A percentile compares a stretch with the other conserved stretches of the same genome.
Evolutionary conservation across 805 yeast genomes (phyloP).

Genomic region (Starmerella floricola): DNA sequence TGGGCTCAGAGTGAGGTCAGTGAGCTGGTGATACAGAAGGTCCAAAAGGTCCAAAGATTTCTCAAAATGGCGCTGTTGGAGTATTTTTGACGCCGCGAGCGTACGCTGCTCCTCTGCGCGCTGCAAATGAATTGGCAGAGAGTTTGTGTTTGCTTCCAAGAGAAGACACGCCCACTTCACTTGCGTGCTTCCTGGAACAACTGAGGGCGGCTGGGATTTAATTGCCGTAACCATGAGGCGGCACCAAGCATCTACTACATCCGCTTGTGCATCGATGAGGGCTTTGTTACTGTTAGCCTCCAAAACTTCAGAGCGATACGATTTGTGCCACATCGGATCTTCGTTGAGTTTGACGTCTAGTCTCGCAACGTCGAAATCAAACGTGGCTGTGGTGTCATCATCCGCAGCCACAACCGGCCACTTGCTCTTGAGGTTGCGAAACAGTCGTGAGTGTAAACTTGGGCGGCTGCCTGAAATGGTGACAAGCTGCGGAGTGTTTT

Average conservation of each 20-base stretch:
- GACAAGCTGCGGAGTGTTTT: slow-evolving; percentile 16
- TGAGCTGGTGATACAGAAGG: slow-evolving; percentile 9
- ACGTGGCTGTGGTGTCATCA: neutral
- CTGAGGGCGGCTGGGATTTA: neutral
- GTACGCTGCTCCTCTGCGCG: slow-evolving; percentile 12
- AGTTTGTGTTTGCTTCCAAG: slow-evolving; percentile 6
- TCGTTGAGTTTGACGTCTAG: slow-evolving; percentile 8
- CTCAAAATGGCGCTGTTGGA: slow-evolving; percentile 3
- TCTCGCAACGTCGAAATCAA: slow-evolving; percentile 17
- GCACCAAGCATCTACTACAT: slow-evolving; percentile 12
- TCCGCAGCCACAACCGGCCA: slow-evolving; percentile 6
- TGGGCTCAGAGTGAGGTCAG: slow-evolving; percentile 9
- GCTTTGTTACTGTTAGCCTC: slow-evolving; percentile 8
- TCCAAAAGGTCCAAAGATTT: slow-evolving; percentile 7
- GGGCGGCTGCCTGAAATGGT: slow-evolving; percentile 22
- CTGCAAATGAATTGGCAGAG: slow-evolving; percentile 8
- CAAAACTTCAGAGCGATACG: slow-evolving; percentile 11
- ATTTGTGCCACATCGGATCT: slow-evolving; percentile 12
- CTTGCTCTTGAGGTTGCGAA: slow-evolving; percentile 5
- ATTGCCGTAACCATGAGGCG: slow-evolving; percentile 4
- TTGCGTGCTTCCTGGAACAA: neutral
- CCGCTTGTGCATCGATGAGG: slow-evolving; percentile 5
- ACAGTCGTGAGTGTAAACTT: slow-evolving; percentile 8
- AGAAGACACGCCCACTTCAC: slow-evolving; percentile 9
- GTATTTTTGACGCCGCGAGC: slow-evolving; percentile 9